phyloP scores from a whole-genome alignment of 192 early-diverging fungal genomes.

The Coemansia sp. region DNA sequence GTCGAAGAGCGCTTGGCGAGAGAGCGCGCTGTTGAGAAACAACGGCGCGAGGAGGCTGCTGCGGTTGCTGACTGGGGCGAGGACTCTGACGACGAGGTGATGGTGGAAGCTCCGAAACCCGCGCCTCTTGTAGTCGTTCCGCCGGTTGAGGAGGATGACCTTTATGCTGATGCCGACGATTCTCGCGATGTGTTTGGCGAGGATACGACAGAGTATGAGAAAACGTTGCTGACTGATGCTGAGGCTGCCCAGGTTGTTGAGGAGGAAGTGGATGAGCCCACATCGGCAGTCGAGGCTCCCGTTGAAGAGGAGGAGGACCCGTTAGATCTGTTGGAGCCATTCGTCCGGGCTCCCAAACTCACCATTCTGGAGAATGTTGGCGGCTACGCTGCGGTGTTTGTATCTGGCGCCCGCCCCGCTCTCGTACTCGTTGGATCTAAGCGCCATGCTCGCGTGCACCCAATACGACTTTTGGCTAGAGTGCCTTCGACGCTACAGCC shows the following conservation, averaged over 20 bases:
- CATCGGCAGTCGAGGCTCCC: not conserved
- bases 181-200: not conserved
- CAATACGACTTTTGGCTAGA: conserved; percentile 24
- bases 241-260: not conserved
- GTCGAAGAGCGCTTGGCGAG: conserved; percentile 12
- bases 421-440: conserved; percentile 42
- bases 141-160: conserved; percentile 10
- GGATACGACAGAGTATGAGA: not conserved
- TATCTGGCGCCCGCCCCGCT: conserved; percentile 31
- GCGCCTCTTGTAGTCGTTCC: not conserved
- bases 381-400: conserved; percentile 44
- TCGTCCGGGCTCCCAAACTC: conserved; percentile 28
- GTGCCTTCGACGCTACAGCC: conserved; percentile 29
- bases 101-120: not conserved
- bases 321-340: conserved; percentile 11
- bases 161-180: conserved; percentile 17
- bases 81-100: conserved; percentile 27
- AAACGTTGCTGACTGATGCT: not conserved
- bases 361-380: conserved; percentile 41
- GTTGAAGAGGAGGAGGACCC: not conserved
- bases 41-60: conserved; percentile 27
- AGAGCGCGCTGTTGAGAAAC: conserved; percentile 20
- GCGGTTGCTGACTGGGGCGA: conserved; percentile 48
- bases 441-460: conserved; percentile 51
- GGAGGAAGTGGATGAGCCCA: not conserved